Evolutionary conservation across 2,329 filamentous ascomycete species (phyloP), one percentile per base, ranked within the genome.

Genomic region (Penicillium olsonii): DNA sequence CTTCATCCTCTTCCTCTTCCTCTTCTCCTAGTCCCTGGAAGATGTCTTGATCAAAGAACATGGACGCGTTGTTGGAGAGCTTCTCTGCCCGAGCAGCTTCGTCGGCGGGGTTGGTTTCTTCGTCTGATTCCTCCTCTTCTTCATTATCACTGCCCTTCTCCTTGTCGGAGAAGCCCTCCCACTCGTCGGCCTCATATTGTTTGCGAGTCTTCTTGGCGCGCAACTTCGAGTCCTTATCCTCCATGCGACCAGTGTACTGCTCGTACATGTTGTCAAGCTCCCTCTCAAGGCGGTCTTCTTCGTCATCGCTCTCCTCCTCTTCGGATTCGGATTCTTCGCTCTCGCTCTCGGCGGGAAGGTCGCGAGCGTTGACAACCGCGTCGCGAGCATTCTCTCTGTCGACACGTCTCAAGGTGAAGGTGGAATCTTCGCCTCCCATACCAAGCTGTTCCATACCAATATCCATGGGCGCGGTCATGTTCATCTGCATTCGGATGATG

Each of bases 401-500:
- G 37, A 95, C 81, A 8, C 84, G 76, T 69, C 91, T 95, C 39
- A 97, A 79, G 2, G 84, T 84, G 68, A 99, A 99, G 78, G 96
- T 94, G 22, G 88, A 79, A 38, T 90, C 88, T 35, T 90, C 85
- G 19, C 90, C 92, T 42, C 83, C 78, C 0, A 89, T 88, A 0
- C 90, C 90, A 19, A 82, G 75, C 71, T 94, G 90, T 67, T 96
- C 94, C 75, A 95, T 83, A 64, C 94, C 94, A 55, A 99, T 96
- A 57, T 99, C 94, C 79, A 90, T 94, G 7, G 94, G 94, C 0
- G 91, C 88, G 2, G 87, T 87, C 94, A 99, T 99, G 74, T 96
- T 87, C 77, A 99, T 84, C 71, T 99, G 94, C 87, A 99, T 87
- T 27, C 94, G 85, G n/a, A 95, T 80, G 52, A 97, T 90, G 57